Conservation (phyloP, 169 alveolate genomes). For the Cryptosporidium sp. region DNA sequence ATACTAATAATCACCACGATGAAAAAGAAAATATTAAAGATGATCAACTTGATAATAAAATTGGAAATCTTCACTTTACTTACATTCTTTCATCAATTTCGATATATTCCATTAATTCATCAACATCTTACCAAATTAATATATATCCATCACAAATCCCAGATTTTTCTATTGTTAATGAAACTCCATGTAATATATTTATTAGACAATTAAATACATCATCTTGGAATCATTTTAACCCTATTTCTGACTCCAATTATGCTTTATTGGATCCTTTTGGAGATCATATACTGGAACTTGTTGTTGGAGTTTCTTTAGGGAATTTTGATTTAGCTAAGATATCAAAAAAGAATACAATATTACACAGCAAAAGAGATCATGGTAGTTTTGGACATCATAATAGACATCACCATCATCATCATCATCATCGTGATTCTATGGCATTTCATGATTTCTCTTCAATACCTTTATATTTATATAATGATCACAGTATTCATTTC, state of each 20-base stretch:
- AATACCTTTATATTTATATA: constrained; percentile 31
- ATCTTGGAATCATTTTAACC: constrained; percentile 31
- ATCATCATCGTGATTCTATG: not conserved
- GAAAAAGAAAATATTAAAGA: not conserved
- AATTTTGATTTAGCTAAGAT: not conserved
- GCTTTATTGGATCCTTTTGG: constrained; percentile 63
- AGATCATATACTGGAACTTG: constrained; percentile 39
- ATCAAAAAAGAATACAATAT: not conserved
- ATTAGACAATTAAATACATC: constrained; percentile 33
- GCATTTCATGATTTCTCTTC: constrained; percentile 2
- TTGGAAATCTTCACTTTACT: constrained; percentile 31
- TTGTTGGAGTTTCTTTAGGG: constrained; percentile 19
- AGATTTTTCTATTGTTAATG: constrained; percentile 46
- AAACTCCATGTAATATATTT: constrained; percentile 36
- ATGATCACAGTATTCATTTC: constrained; percentile 5
- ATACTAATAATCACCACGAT: not conserved
- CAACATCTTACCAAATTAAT: constrained; percentile 53
- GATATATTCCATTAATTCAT: constrained; percentile 37
- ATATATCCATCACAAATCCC: constrained; percentile 62
- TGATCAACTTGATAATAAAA: constrained; percentile 9
- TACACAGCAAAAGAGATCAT: not conserved
- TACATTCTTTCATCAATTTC: constrained; percentile 53
- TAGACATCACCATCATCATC: not conserved
- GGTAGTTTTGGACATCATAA: not conserved
- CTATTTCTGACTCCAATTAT: constrained; percentile 38